These are phyloP conservation scores for Phytophthora pisi DNA, from an alignment of 352 stramenopile species.

Conservation along the genomic window DNA sequence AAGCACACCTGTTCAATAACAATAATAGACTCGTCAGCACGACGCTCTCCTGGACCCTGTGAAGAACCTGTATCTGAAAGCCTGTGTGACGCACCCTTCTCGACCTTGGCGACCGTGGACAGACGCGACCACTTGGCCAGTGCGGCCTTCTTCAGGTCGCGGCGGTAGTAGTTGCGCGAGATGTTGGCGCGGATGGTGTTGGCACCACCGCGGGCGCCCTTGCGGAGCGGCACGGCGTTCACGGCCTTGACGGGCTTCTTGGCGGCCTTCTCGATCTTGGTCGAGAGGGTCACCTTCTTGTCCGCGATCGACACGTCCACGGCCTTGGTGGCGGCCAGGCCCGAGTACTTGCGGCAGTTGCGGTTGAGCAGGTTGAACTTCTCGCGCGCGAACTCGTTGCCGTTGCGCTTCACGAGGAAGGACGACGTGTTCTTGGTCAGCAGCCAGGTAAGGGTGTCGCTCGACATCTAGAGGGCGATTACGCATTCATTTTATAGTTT, in stretches of 20 bases:
- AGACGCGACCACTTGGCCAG: slow-evolving; percentile 88
- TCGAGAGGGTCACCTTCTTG: slow-evolving; percentile 88
- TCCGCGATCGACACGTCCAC: slow-evolving; percentile 91
- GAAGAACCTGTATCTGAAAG: neutral
- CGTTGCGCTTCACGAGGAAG: slow-evolving; percentile 95
- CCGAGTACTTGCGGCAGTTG: slow-evolving; percentile 97
- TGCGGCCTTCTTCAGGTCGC: slow-evolving; percentile 85
- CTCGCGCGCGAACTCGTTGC: slow-evolving; percentile 92
- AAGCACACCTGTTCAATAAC: slow-evolving; percentile 52
- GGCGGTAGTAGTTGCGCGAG: slow-evolving; percentile 89
- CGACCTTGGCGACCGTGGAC: slow-evolving; percentile 87
- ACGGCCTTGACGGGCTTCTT: slow-evolving; percentile 76
- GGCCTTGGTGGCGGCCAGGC: slow-evolving; percentile 93
- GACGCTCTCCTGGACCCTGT: neutral
- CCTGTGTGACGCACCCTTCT: slow-evolving; percentile 70
- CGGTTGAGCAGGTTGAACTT: slow-evolving; percentile 96
- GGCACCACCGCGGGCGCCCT: slow-evolving; percentile 79
- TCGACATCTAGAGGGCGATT: slow-evolving; percentile 71
- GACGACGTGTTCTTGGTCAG: slow-evolving; percentile 96
- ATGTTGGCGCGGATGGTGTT: slow-evolving; percentile 91
- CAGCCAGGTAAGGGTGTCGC: slow-evolving; percentile 96
- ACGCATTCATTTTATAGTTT: neutral
- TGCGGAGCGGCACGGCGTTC: slow-evolving; percentile 82
- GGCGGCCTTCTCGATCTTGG: slow-evolving; percentile 77
- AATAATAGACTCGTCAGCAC: slow-evolving; percentile 5